Evolutionary conservation across 1,284 basidiomycete genomes (phyloP), one percentile per base, ranked within the genome.

Genomic region (Laetiporus sulphureus): DNA sequence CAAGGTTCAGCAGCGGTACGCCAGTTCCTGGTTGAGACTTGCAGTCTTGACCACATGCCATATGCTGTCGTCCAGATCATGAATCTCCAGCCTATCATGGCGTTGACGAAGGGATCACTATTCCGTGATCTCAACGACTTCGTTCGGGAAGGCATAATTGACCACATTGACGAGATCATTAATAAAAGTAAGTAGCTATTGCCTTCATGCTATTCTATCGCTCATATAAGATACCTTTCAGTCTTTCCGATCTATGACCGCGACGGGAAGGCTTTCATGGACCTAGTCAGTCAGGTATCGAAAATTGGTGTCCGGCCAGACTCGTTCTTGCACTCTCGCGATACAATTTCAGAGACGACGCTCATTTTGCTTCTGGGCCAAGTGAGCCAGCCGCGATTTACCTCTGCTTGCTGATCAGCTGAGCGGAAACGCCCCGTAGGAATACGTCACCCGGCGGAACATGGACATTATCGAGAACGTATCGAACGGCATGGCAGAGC

Each of bases 401-500:
- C 11, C 10, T 19, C 32, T 23, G 21, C 11, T 19, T 8, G 12
- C 30, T 30, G n/a, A 7, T 13, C 25, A 8, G 25, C 7, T 8
- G 25, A 13, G 25, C 25, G 25, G 25, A 13, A 7, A 13, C 7
- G 13, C 7, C 13, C 13, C 8, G 25, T 27, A 65, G 62, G 46
- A 50, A 30, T 58, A 58, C 45, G 52, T 56, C 24, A 57, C 49
- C 33, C 44, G 52, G 23, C 43, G 46, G 21, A 58, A 59, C 35
- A 51, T 62, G 19, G 38, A 49, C 13, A 48, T 56, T 25, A 51
- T 60, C 10, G 59, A 59, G 37, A 53, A 60, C 21, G 55, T 62
- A 20, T 60, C 62, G 6, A 55, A 57, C 13, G 59, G 57, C 31
- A 57, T 65, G 43, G 63, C 63, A 2, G 57, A 56, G 19, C 48